Evolutionary conservation across 75 land plant genomes (phyloP).

Genomic region (Cryptomeria japonica): DNA sequence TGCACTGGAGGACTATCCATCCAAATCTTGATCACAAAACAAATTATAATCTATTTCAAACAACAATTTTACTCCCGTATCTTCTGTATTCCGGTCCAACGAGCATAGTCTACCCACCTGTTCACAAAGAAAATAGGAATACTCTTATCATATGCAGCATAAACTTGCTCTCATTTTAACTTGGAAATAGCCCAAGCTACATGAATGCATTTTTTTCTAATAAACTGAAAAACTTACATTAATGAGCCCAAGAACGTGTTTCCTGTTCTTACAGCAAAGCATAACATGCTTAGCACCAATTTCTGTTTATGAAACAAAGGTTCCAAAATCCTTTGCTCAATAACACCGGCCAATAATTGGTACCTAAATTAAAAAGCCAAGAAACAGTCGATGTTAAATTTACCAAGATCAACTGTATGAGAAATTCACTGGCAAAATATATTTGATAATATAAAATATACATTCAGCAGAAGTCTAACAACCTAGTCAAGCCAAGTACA

Average conservation of each 20-base stretch:
- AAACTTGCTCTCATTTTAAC: background rate
- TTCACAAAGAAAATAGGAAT: constrained; percentile 9
- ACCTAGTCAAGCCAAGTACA: background rate
- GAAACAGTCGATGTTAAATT: background rate
- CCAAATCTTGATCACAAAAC: background rate
- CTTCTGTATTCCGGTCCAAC: constrained; percentile 84
- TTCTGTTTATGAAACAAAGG: constrained; percentile 85
- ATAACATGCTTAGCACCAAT: constrained; percentile 59
- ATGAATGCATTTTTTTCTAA: background rate
- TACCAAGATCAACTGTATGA: background rate
- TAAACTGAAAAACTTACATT: constrained; percentile 46
- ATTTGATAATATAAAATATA: too few relatives aligned
- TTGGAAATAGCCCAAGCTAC: background rate
- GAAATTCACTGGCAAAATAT: background rate
- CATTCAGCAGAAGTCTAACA: background rate
- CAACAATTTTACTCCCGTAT: constrained; percentile 26
- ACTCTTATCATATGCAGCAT: background rate
- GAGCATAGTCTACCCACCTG: constrained; percentile 99
- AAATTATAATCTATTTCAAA: constrained; percentile 2
- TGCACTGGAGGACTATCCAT: background rate
- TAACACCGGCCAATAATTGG: constrained; percentile 84
- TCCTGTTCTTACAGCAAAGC: constrained; percentile 88
- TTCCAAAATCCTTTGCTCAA: constrained; percentile 88
- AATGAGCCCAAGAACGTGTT: constrained; percentile 89
- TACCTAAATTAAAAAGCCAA: constrained; percentile 46